These are phyloP conservation scores for Euphorbia lathyris DNA, from an alignment of 345 rosid species.

Conservation along the genomic window DNA sequence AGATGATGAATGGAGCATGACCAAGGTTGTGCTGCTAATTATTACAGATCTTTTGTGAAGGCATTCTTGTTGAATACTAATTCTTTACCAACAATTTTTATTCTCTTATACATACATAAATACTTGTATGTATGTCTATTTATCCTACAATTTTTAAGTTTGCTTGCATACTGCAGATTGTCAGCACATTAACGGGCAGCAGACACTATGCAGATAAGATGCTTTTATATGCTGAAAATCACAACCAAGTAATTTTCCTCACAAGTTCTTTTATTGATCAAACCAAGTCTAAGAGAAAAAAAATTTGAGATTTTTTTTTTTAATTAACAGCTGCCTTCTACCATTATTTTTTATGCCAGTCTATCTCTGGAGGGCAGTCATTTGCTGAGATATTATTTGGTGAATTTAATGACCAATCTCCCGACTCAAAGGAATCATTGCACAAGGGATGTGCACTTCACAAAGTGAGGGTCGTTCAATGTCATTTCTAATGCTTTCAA, in stretches of 20 bases:
- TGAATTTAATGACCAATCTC: slow-evolving; percentile 44
- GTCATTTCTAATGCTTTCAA: background rate
- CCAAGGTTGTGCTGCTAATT: slow-evolving; percentile 53
- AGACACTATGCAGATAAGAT: slow-evolving; percentile 70
- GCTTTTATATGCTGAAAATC: slow-evolving; percentile 79
- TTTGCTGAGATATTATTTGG: slow-evolving; percentile 87
- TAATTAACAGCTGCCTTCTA: slow-evolving; percentile 15
- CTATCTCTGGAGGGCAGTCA: slow-evolving; percentile 90
- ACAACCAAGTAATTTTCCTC: slow-evolving; percentile 64
- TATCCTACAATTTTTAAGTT: background rate
- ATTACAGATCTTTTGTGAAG: background rate
- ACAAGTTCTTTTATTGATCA: slow-evolving; percentile 17
- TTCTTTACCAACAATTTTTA: background rate
- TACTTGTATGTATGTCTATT: no score
- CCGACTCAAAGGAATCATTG: slow-evolving; percentile 43
- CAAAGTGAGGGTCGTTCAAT: slow-evolving; percentile 43
- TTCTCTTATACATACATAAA: background rate
- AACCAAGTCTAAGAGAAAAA: slow-evolving; percentile 11
- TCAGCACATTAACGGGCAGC: slow-evolving; percentile 63
- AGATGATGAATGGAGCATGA: slow-evolving; percentile 89
- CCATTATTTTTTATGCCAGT: slow-evolving; percentile 40
- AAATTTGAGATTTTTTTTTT: background rate
- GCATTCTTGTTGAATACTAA: slow-evolving; percentile 8
- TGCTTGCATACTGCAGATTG: slow-evolving; percentile 51
- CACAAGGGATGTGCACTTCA: slow-evolving; percentile 66